Conservation (phyloP, 768 basidiomycete genomes). For the Coprinopsis cinerea region DNA sequence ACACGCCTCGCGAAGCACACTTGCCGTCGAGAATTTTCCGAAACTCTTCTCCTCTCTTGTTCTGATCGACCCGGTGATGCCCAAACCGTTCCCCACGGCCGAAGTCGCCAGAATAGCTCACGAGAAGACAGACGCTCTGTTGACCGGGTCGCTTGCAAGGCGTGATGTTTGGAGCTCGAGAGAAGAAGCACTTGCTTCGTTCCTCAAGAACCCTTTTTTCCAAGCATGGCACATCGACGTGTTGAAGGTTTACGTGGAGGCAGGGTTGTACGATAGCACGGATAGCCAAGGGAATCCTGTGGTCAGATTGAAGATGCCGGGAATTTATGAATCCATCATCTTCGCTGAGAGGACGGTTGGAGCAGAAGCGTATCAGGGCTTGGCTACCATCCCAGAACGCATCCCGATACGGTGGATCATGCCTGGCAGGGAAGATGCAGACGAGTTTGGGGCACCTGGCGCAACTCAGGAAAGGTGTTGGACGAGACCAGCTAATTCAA, state of each 20-base stretch:
- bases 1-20: constrained; percentile 34
- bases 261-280: constrained; percentile 39
- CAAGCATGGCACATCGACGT: constrained; percentile 60
- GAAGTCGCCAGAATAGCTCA: constrained; percentile 6
- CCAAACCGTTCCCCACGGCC: constrained; percentile 20
- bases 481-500: constrained; percentile 36
- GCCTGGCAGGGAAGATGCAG: constrained; percentile 34
- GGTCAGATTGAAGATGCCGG: constrained; percentile 59
- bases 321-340: constrained; percentile 56
- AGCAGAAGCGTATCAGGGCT: constrained; percentile 36
- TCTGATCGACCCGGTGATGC: constrained; percentile 75
- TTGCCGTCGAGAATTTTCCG: constrained; percentile 60
- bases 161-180: constrained; percentile 62
- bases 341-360: constrained; percentile 45
- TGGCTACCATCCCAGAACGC: constrained; percentile 40
- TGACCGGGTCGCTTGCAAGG: constrained; percentile 47
- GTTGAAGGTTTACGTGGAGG: constrained; percentile 54
- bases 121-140: constrained; percentile 18
- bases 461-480: constrained; percentile 34
- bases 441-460: constrained; percentile 33
- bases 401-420: constrained; percentile 53
- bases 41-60: constrained; percentile 65
- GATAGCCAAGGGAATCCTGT: constrained; percentile 27
- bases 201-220: constrained; percentile 62
- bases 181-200: constrained; percentile 49